phyloP scores from a whole-genome alignment of 345 rosid species.

The Murraya paniculata region DNA sequence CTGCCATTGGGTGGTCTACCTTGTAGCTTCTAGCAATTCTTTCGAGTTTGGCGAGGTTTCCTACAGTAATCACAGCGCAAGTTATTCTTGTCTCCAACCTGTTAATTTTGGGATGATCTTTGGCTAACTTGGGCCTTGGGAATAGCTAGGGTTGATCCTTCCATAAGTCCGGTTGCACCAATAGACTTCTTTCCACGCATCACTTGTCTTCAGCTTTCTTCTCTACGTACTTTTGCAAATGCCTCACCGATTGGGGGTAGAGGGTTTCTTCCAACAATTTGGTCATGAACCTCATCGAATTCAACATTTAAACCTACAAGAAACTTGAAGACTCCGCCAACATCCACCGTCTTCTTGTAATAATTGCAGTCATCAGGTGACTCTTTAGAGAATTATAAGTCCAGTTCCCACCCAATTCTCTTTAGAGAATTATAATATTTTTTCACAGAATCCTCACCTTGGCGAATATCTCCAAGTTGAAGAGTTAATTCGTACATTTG shows the following conservation, averaged over 20 bases:
- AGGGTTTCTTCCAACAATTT: not conserved
- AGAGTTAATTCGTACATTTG: too few species aligned
- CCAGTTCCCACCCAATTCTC: too few species aligned
- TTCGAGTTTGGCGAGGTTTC: not conserved
- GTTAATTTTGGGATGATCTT: not conserved
- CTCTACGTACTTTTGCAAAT: not conserved
- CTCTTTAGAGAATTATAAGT: too few species aligned
- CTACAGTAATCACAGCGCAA: not conserved
- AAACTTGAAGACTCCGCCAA: not conserved
- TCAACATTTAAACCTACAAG: not conserved
- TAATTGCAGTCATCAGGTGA: too few species aligned
- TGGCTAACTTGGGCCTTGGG: not conserved
- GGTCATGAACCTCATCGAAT: not conserved
- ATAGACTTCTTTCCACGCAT: not conserved
- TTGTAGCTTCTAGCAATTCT: not conserved
- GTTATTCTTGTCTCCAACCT: not conserved
- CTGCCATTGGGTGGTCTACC: not conserved
- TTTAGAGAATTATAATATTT: too few species aligned
- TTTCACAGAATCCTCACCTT: too few species aligned
- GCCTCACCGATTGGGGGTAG: not conserved
- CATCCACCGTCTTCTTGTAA: too few species aligned
- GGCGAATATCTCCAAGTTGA: too few species aligned
- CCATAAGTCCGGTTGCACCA: not conserved
- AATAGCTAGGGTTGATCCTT: not conserved
- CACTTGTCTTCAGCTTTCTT: not conserved